Evolutionary conservation across 805 yeast species (phyloP), one percentile per base, ranked within the genome.

Genomic region (Pichia exigua): DNA sequence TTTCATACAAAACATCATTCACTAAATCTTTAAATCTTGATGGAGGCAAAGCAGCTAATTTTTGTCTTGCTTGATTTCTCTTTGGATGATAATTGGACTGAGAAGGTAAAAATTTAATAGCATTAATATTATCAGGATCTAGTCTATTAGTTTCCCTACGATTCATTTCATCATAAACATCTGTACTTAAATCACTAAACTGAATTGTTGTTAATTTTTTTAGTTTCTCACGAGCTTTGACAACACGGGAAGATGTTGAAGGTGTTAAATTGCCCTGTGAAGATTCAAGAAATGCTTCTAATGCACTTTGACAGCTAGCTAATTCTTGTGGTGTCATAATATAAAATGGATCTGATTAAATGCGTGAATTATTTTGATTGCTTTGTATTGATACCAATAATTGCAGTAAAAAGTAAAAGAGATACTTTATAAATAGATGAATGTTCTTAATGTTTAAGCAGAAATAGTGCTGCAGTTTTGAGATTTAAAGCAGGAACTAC

Each of bases 31-130:
- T 83, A 70, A 94, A 94, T 54, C 98, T 71, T 3, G 83, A 66
- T 47, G 83, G 82, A 2, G 96, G 94, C 53, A 94, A 77, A 46
- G 87, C 81, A 6, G 97, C 85, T 59, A 94, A 76, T 69, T 91
- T 92, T 66, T 87, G 87, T 60, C 99, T 78, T 2, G 99, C 98
- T 67, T 90, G 95, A 64, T 94, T 95, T 63, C 99, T 79, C 64
- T 90, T 91, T 43, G 95, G 91, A 67, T 94, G 99, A 69, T 88
- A 89, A 20, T 77, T 75, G 8, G 78, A 73, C 60, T 81, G 79
- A 7, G 96, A 91, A 9, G 96, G 91, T 41, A 82, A 73, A 32
- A 38, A 51, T 30, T 51, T 47, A 49, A 92, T 73, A 61, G 77
- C 81, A 50, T 79, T 81, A 1, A 86, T 82, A 20, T 55, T 52